Evolutionary conservation across 495 filamentous ascomycete species (phyloP).

Genomic region (Xylaria curta): DNA sequence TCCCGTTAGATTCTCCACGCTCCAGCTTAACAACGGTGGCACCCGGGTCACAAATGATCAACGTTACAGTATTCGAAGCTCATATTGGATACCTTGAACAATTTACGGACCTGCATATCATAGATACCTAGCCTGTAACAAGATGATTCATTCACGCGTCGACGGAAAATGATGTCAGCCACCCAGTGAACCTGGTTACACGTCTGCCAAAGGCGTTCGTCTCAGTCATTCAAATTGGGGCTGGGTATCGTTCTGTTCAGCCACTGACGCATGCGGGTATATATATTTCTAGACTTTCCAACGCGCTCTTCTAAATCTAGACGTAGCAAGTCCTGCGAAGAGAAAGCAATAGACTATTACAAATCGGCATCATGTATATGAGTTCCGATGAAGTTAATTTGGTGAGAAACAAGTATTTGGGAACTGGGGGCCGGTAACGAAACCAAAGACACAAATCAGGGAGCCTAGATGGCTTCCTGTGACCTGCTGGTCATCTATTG

Average conservation of each 20-base stretch:
- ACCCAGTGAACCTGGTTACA: not conserved
- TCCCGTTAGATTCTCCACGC: not conserved
- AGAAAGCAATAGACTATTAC: not conserved
- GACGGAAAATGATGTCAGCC: not conserved
- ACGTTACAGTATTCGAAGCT: not conserved
- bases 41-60: not conserved
- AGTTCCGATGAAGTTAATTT: not conserved
- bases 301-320: not conserved
- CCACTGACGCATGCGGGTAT: not conserved
- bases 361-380: too few species aligned
- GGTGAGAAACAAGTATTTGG: not conserved
- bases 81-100: not conserved
- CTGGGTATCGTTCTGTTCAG: not conserved
- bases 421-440: not conserved
- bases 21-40: not conserved
- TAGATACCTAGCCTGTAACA: not conserved
- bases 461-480: not conserved
- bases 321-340: not conserved
- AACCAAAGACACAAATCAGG: not conserved
- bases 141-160: not conserved
- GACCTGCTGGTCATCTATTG: not conserved
- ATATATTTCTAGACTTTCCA: not conserved
- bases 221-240: not conserved
- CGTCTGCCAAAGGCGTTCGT: not conserved
- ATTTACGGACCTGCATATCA: not conserved